A percentile compares a stretch with the other conserved stretches of the same genome.
Evolutionary conservation across 2,329 filamentous ascomycete species (phyloP).

Genomic region (Trichoderma endophyticum): DNA sequence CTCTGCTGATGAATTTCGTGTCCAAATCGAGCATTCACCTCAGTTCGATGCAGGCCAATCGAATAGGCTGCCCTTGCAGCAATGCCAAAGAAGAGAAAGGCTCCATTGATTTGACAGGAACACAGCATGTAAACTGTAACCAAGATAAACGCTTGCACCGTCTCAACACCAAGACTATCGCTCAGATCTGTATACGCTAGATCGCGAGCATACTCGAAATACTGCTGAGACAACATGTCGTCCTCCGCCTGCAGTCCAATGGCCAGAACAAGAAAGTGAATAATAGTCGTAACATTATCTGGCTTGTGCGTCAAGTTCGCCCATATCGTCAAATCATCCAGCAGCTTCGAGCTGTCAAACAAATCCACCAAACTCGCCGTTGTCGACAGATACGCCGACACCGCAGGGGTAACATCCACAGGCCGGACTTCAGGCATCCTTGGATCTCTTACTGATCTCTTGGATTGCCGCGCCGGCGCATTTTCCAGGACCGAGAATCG

Average conservation of each 20-base stretch:
- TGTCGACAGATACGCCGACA: slow-evolving; percentile 37
- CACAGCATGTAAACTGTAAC: slow-evolving; percentile 54
- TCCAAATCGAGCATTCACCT: slow-evolving; percentile 52
- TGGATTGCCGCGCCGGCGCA: slow-evolving; percentile 27
- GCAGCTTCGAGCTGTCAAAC: slow-evolving; percentile 42
- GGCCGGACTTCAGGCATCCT: slow-evolving; percentile 28
- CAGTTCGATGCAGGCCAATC: slow-evolving; percentile 51
- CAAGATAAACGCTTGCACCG: slow-evolving; percentile 49
- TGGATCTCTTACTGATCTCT: slow-evolving; percentile 1
- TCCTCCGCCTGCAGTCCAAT: slow-evolving; percentile 46
- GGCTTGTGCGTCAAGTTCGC: slow-evolving; percentile 32
- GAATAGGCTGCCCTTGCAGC: slow-evolving; percentile 52
- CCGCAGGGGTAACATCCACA: slow-evolving; percentile 29
- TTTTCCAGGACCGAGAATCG: slow-evolving; percentile 51
- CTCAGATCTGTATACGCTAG: slow-evolving; percentile 44
- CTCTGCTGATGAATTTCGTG: slow-evolving; percentile 41
- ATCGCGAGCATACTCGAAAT: slow-evolving; percentile 50
- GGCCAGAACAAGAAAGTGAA: slow-evolving; percentile 50
- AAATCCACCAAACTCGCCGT: slow-evolving; percentile 49
- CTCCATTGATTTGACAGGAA: slow-evolving; percentile 53
- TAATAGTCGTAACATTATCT: slow-evolving; percentile 39
- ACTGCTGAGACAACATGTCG: slow-evolving; percentile 40
- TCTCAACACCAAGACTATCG: slow-evolving; percentile 47
- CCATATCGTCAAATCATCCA: slow-evolving; percentile 43
- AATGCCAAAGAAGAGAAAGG: slow-evolving; percentile 53